Conservation (phyloP, 2,329 filamentous ascomycete species). For the Aspergillus sp. region DNA sequence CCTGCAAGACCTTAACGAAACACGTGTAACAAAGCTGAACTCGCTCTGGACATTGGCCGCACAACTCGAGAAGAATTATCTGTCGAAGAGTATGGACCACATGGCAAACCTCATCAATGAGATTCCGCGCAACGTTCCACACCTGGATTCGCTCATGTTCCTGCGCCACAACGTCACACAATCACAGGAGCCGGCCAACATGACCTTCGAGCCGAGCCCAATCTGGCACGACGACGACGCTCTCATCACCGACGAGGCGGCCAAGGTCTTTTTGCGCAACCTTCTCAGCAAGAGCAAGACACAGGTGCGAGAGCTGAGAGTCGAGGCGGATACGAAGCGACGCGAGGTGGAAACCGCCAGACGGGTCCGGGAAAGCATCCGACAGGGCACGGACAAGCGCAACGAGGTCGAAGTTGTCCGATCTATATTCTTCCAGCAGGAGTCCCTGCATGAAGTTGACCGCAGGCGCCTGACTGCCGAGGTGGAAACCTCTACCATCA, state of each 20-base stretch:
- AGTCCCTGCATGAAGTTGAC: conserved; percentile 81
- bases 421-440: conserved; percentile 80
- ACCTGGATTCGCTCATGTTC: conserved; percentile 97
- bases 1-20: conserved; percentile 90
- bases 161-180: conserved; percentile 82
- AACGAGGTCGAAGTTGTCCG: conserved; percentile 85
- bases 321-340: conserved; percentile 82
- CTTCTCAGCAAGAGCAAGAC: conserved; percentile 87
- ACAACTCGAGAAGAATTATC: conserved; percentile 74
- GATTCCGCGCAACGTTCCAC: conserved; percentile 82
- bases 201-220: conserved; percentile 88
- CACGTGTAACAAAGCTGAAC: conserved; percentile 81
- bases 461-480: conserved; percentile 83
- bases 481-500: conserved; percentile 90
- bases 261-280: conserved; percentile 89
- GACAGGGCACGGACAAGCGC: conserved; percentile 81
- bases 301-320: conserved; percentile 75
- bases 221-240: conserved; percentile 93
- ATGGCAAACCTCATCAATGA: conserved; percentile 74
- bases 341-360: conserved; percentile 81
- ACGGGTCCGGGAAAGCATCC: conserved; percentile 71
- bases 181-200: conserved; percentile 82
- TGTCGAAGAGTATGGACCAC: conserved; percentile 71
- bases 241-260: conserved; percentile 83
- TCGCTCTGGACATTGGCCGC: conserved; percentile 80